A percentile compares a stretch with the other conserved stretches of the same genome.
Conservation (phyloP, 768 basidiomycete species). For the Galerina marginata region DNA sequence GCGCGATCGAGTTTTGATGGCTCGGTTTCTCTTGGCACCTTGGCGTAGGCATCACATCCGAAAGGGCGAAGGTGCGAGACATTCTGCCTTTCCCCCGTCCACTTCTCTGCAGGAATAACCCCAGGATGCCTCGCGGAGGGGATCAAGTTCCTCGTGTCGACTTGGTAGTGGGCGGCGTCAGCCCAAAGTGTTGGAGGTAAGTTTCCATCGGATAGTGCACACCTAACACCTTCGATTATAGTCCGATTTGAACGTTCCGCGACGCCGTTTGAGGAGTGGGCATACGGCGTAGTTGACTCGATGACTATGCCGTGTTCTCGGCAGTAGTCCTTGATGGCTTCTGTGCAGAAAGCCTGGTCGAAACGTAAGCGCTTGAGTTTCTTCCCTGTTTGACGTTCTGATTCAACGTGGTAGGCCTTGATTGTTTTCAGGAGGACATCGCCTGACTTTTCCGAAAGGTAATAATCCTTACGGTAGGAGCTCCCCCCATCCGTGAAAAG, state of each 20-base stretch:
- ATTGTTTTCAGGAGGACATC: slow-evolving; percentile 13
- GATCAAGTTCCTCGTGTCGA: slow-evolving; percentile 15
- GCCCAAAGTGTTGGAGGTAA: slow-evolving; percentile 25
- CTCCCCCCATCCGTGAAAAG: slow-evolving; percentile 25
- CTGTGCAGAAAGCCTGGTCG: slow-evolving; percentile 15
- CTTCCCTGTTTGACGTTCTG: slow-evolving; percentile 11
- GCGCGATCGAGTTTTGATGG: slow-evolving; percentile 13
- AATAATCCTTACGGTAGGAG: slow-evolving; percentile 15
- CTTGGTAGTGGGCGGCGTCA: slow-evolving; percentile 8
- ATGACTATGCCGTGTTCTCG: slow-evolving; percentile 8
- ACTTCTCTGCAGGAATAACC: slow-evolving; percentile 18
- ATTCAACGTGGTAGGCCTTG: not conserved
- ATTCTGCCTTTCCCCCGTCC: slow-evolving; percentile 25
- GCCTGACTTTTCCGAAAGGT: slow-evolving; percentile 29
- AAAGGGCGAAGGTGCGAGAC: slow-evolving; percentile 34
- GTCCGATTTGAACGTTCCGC: slow-evolving; percentile 33
- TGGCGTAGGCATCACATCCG: slow-evolving; percentile 35
- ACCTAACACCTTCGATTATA: slow-evolving; percentile 26
- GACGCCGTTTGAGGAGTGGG: slow-evolving; percentile 35
- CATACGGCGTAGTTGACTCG: slow-evolving; percentile 31
- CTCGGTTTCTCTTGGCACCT: slow-evolving; percentile 26
- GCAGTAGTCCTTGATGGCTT: not conserved
- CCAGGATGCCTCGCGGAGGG: slow-evolving; percentile 17
- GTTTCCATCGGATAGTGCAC: slow-evolving; percentile 25
- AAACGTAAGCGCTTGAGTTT: not conserved